phyloP scores from a whole-genome alignment of 2,329 filamentous ascomycete species.

The Fragosphaeria purpurea region DNA sequence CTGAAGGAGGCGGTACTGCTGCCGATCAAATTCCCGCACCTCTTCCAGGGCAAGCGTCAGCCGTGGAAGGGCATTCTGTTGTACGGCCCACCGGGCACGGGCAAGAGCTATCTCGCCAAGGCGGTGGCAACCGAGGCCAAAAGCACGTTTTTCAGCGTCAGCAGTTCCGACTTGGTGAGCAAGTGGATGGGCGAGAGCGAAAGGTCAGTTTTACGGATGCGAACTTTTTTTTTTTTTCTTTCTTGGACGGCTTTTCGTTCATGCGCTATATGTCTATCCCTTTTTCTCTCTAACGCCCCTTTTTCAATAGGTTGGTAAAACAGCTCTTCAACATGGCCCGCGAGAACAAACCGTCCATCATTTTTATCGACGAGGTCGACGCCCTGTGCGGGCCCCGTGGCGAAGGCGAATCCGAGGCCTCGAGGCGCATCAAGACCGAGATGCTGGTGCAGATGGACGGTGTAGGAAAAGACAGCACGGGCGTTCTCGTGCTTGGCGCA shows the following conservation, averaged over 20 bases:
- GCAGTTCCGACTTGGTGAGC: constrained; percentile 90
- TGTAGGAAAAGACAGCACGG: constrained; percentile 89
- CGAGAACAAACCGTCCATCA: constrained; percentile 96
- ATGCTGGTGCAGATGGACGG: constrained; percentile 98
- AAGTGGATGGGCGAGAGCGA: constrained; percentile 99
- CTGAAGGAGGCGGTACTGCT: constrained; percentile 95
- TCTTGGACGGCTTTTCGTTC: too few species aligned
- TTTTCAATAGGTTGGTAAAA: constrained; percentile 57
- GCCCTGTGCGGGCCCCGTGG: constrained; percentile 85
- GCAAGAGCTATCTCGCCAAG: constrained; percentile 95
- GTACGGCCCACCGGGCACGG: constrained; percentile 91
- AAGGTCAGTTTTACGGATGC: constrained; percentile 55
- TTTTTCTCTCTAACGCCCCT: too few species aligned
- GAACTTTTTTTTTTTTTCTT: too few species aligned
- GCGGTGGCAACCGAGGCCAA: constrained; percentile 97
- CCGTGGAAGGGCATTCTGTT: constrained; percentile 97
- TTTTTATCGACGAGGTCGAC: constrained; percentile 46
- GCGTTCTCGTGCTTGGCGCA: constrained; percentile 86
- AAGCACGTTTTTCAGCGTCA: constrained; percentile 98
- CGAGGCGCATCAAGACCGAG: constrained; percentile 95
- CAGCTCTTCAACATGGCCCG: constrained; percentile 95
- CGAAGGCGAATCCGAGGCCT: constrained; percentile 96
- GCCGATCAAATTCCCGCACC: constrained; percentile 94
- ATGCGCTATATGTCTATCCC: too few species aligned
- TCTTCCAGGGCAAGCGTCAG: constrained; percentile 92